Base-by-base conservation (phyloP, 495 filamentous ascomycete species). In the Tuber umbilicatum region DNA sequence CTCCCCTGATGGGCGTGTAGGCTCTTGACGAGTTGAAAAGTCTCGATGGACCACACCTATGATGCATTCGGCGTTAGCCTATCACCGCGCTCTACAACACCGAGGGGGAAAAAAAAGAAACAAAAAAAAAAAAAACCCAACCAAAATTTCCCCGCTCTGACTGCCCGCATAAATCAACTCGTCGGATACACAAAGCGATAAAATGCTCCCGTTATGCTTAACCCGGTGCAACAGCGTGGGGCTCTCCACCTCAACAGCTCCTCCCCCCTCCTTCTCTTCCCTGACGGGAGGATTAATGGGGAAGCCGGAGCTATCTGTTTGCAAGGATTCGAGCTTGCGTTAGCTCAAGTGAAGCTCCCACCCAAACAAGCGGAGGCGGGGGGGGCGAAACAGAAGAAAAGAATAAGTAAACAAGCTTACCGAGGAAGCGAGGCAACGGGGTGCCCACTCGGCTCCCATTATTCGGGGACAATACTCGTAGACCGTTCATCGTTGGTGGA, bases 1-100 rank as follows among this genome's bases (percentile, higher is more conserved):
- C 93, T 96, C 47, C 94, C 91, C 80, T 90, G 90, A 84, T 99
- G 95, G 17, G 91, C 95, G 76, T 92, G 90, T 73, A 97, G 88
- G 1, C 89, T 90, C 68, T 88, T 86, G 43, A 91, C 87, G 31
- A 90, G 89, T 82, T 94, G 90, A 83, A 91, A 97, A 3, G 93
- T 94, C 78, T 91, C 89, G 41, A 98, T 86, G 5, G 90, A 92
- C 94, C 93, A 98, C 37, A 93, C 88, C 89, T 89, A 72, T 17
- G 2, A 21, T 42, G 19, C 41, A 38, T 27, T 10, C 50, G 42
- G 14, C 41, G 31, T 55, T 41, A 23, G 68, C n/a, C 79, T 35
- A 82, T 76, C 73, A 23, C 64, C 45, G 39, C 7, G 16, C 39
- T 10, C 70, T 42, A 39, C 40, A 70, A 14, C 27, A 16, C 45